Evolutionary conservation across 495 filamentous ascomycete species (phyloP), one percentile per base, ranked within the genome.

Genomic region (Pyronema domesticum): DNA sequence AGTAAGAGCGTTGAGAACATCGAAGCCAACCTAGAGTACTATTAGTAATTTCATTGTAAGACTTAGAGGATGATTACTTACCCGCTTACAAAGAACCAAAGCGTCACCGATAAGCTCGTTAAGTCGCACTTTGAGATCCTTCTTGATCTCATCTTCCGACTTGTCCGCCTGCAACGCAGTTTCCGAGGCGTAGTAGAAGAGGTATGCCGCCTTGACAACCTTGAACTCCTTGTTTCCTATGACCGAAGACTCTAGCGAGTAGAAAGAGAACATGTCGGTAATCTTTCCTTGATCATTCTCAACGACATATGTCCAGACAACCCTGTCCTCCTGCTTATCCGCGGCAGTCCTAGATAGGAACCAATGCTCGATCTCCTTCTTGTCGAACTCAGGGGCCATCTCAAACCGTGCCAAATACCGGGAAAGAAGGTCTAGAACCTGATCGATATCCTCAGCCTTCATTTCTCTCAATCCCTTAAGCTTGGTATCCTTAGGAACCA

Each of bases 181-280:
- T 63, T 95, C 89, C 18, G 83, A 82, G 18, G 87, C 91, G 60
- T 96, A 96, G 71, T 98, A 98, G 70, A 86, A 98, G 19, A 96
- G 74, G 62, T 98, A 98, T 17, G 91, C 91, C 3, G 88, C 93
- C 37, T 79, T 79, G 58, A 98, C 76, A 44, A 74, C 69, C 3
- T 80, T 73, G 68, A 94, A 78, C 67, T 89, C 89, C 17, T 75
- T 70, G 62, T 84, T 77, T 39, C 79, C 73, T 53, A 96, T 89
- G 46, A 95, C 85, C 1, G 86, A 86, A 3, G 86, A 94, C 61
- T 93, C 86, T n/a, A 98, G 80, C 62, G 75, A 77, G 70, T 95
- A 96, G 70, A 95, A 98, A 11, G 87, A 94, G 70, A 95, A 80
- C 69, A 93, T 95, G 69, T 98, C 91, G 33, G 85, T 94, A 63